Evolutionary conservation across 164 flowering plant genomes (phyloP), one percentile per base, ranked within the genome.

Genomic region (Stephania cephalantha): DNA sequence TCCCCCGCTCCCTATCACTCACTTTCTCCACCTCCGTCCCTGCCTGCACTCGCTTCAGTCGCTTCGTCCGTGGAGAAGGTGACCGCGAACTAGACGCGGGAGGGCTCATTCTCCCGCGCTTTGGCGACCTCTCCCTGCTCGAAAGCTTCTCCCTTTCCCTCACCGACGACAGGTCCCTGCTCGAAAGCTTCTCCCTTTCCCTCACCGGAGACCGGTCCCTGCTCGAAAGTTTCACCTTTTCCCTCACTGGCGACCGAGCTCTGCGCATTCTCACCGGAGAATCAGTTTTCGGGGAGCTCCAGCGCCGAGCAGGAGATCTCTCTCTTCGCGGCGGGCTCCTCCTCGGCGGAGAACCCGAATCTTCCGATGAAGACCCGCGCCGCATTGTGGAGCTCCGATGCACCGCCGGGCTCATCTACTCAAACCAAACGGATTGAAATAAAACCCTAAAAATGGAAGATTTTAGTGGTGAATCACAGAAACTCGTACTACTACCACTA

Each of bases 1-100:
- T 53, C 18, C 73, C 76, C 3, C 71, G 79, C 4, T 78, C 81
- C 46, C 71, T 73, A n/a, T 72, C 78, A 20, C 31, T 48, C 22
- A 11, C 72, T 52, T 78, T 80, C 50, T 82, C 88, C 50, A 52
- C 65, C 52, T 81, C 90, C 71, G 78, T 69, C 35, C 83, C 88
- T 52, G 69, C 83, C 69, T 87, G 85, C 69, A 81, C 89, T 74
- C 86, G 81, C 75, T 79, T 80, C 22, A 86, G 68, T 42, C 90
- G 79, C 70, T 84, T 87, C 2, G 88, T 82, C 31, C 84, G 81
- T 6, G 91, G 94, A 6, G 94, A 86, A 17, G 87, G 92, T 55
- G 95, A 88, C 2, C 70, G 82, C 7, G 83, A 25, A 25, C 25
- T 25, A 25, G 25, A 71, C 12, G 9, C 76, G 29, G 84, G 73